Evolutionary conservation across 2,329 filamentous ascomycete species (phyloP), one percentile per base, ranked within the genome.

Genomic region (Fusarium sp.): DNA sequence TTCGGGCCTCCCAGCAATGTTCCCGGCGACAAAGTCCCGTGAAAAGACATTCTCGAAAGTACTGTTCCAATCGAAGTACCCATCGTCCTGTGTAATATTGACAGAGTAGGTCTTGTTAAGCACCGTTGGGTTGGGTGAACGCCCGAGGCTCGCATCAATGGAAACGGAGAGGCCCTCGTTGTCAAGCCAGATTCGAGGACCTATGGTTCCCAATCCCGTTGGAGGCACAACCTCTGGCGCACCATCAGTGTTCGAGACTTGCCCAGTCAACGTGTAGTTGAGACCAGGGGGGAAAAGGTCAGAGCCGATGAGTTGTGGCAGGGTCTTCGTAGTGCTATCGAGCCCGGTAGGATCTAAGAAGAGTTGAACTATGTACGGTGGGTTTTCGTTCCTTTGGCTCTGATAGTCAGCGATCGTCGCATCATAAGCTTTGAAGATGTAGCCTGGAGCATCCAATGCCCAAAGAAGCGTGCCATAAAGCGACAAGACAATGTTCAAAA

Each of bases 161-260:
- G 68, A 70, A 2, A 71, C 53, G 0, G 68, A 71, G 3, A 71
- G 41, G 0, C 68, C 68, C 0, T 57, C 23, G 3, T 34, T 18
- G 13, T 71, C 68, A 11, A 71, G 51, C 68, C 68, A 71, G 30
- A 71, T 42, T 2, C 68, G 68, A 30, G 68, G 59, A 6, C 50
- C 68, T 0, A 42, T 20, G 2, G n/a, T 15, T 16, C 1, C 12
- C 20, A 31, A 8, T 36, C 13, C 37, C 5, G 60, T 55, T 5
- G 49, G 54, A 1, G 20, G 2, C 0, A 56, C 46, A 11, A 67
- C 11, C 7, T 67, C 12, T 4, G 67, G 62, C 1, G 15, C 16
- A 3, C 53, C 58, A 2, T 30, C 5, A 8, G 12, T 12, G 3
- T 64, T 63, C 0, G 8, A n/a, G 1, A 71, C 57, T 13, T 63